Conservation (phyloP, 1,284 basidiomycete species). For the Moesziomyces sp. region DNA sequence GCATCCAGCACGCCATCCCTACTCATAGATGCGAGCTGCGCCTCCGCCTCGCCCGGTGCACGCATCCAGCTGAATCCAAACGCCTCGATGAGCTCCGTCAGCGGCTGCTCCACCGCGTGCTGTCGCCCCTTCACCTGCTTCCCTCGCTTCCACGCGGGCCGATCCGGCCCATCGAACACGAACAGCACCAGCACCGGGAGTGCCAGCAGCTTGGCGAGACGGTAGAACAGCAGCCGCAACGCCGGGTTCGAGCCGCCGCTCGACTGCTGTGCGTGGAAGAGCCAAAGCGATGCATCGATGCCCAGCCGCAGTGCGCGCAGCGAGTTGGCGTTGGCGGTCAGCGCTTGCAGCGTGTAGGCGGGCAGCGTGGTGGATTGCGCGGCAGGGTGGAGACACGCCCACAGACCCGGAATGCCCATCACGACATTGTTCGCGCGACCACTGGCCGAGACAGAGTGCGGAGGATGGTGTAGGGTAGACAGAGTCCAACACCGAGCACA, state of each 20-base stretch:
- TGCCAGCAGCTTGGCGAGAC: constrained; percentile 76
- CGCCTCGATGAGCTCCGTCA: constrained; percentile 77
- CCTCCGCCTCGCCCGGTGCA: constrained; percentile 96
- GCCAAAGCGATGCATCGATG: constrained; percentile 69
- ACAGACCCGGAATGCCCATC: constrained; percentile 62
- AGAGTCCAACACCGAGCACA: too few relatives aligned
- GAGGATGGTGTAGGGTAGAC: not conserved
- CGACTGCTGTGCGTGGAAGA: constrained; percentile 70
- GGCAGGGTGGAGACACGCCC: constrained; percentile 49
- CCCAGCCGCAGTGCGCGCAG: constrained; percentile 47
- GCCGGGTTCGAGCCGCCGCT: constrained; percentile 70
- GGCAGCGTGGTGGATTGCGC: constrained; percentile 47
- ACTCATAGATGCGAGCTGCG: constrained; percentile 89
- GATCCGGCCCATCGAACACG: constrained; percentile 89
- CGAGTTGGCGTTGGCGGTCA: constrained; percentile 21
- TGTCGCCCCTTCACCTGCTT: constrained; percentile 73
- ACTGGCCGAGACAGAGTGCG: not conserved
- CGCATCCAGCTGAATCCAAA: constrained; percentile 78
- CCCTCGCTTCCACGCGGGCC: constrained; percentile 84
- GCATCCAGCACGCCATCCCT: constrained; percentile 84
- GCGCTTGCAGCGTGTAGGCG: constrained; percentile 33
- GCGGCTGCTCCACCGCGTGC: constrained; percentile 56
- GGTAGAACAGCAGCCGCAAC: constrained; percentile 71
- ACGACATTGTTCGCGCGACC: constrained; percentile 6
- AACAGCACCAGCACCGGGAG: constrained; percentile 87